Base-by-base conservation (phyloP, 352 stramenopile genomes). In the Pythium periplocum region DNA sequence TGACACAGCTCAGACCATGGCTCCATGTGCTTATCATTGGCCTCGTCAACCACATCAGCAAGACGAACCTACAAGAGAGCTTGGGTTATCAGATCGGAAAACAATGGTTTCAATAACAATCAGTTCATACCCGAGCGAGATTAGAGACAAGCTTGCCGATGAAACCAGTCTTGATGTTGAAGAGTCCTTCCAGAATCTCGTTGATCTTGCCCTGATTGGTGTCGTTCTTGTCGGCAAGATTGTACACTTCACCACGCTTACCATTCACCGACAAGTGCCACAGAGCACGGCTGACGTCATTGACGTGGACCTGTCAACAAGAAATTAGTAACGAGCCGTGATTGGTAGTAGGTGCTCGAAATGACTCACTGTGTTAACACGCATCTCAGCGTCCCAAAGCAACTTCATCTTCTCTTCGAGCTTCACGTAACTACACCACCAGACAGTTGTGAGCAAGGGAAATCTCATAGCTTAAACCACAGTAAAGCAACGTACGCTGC, bases 21-120 rank as follows among this genome's bases (percentile, higher is more conserved):
- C 58, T 87, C 76, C 80, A 95, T 90, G 62, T 95, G 84, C 71
- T 95, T 95, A 48, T 95, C 84, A 51, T 95, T 95, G n/a, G 83
- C 83, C 57, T 93, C 81, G 58, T 95, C 72, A n/a, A 92, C 84
- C 45, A 93, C 81, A 47, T 92, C 81, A 38, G 75, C 67, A 5
- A 95, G 70, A 6, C 79, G 78, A 44, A 95, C 46, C 71, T 82
- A 45, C 11, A 26, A 26, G 17, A 26, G 0, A 26, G 17, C 17
- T 26, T 26, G 17, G 17, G 17, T 26, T 26, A 26, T 26, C 17
- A 26, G 17, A 26, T 26, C 0, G 17, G 17, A 26, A 26, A 26
- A 26, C 17, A 26, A 52, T 8, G 4, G 35, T 53, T 17, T 17
- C 41, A 7, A 48, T 38, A 8, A 59, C 10, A 31, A 7, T 31